Evolutionary conservation across 106 monocot genomes (phyloP).

Genomic region (Acorus calamus): DNA sequence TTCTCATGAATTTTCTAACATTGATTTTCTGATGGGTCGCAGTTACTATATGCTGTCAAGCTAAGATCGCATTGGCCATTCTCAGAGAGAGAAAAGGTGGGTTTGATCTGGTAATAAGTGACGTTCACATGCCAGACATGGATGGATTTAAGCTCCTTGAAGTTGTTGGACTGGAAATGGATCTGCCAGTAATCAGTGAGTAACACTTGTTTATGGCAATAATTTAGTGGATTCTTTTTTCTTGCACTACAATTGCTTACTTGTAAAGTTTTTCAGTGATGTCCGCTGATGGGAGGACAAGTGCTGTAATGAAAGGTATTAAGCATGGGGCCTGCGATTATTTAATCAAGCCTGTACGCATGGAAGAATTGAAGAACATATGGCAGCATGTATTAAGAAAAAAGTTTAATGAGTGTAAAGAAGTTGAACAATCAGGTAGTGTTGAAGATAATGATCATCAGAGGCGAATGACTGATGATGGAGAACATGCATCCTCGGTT

Average conservation of each 20-base stretch:
- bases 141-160: not conserved
- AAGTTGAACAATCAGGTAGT: slow-evolving; percentile 41
- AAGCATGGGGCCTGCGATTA: slow-evolving; percentile 67
- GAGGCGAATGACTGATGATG: slow-evolving; percentile 28
- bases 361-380: slow-evolving; percentile 59
- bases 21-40: not conserved
- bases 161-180: not conserved
- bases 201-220: slow-evolving; percentile 1
- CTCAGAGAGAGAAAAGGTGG: not conserved
- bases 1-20: too few relatives aligned
- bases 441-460: slow-evolving; percentile 35
- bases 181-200: slow-evolving; percentile 46
- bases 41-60: not conserved
- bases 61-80: not conserved
- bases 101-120: not conserved
- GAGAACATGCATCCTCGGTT: slow-evolving; percentile 25
- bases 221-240: not conserved
- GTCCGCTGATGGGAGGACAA: slow-evolving; percentile 45
- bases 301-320: slow-evolving; percentile 55
- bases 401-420: slow-evolving; percentile 32
- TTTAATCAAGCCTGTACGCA: slow-evolving; percentile 61
- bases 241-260: not conserved
- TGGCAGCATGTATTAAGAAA: slow-evolving; percentile 72
- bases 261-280: slow-evolving; percentile 37
- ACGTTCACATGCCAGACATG: slow-evolving; percentile 5